Evolutionary conservation across 768 basidiomycete genomes (phyloP), one percentile per base, ranked within the genome.

Genomic region (Pleurotus tuber-regium): DNA sequence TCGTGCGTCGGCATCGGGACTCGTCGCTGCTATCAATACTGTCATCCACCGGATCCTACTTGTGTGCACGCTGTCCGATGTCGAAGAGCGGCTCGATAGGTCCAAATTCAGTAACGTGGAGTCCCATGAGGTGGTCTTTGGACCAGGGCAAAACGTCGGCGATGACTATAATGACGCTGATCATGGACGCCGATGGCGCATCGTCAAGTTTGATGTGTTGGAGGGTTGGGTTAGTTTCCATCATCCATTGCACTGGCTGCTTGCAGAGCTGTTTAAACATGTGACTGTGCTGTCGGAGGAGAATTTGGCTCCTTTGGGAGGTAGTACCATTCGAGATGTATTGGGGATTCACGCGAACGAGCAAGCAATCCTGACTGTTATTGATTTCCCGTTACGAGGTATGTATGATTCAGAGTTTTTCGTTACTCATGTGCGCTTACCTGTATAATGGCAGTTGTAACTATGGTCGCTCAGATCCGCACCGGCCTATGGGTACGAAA

Each of bases 401-500:
- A 57, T 63, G 83, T 66, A 18, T 46, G 12, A 3, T 40, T 23
- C 29, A 19, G 16, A 8, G 30, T 24, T 14, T 42, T n/a, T 26
- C 50, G 48, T 14, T 21, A 19, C 6, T 35, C 19, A 8, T 25
- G 25, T 29, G n/a, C n/a, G n/a, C n/a, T 26, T 19, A 28, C 21
- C n/a, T 39, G 54, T 18, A 53, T 21, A 25, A 8, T n/a, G n/a
- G n/a, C 19, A 94, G 92, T 92, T 4, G 73, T 94, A 23, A 81
- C 86, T 1, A 92, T 95, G 86, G 86, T 96, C 39, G 93, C 95
- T 0, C 97, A 98, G 64, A 92, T 98, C 44, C 84, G 94, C 21
- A 89, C 92, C 0, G 94, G 94, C 0, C 77, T 98, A 3, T 99
- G 97, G 97, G 95, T 97, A 6, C 88, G 96, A 49, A 99, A 99